phyloP scores from a whole-genome alignment of 1,284 basidiomycete genomes.

The Ustilago bromivora region DNA sequence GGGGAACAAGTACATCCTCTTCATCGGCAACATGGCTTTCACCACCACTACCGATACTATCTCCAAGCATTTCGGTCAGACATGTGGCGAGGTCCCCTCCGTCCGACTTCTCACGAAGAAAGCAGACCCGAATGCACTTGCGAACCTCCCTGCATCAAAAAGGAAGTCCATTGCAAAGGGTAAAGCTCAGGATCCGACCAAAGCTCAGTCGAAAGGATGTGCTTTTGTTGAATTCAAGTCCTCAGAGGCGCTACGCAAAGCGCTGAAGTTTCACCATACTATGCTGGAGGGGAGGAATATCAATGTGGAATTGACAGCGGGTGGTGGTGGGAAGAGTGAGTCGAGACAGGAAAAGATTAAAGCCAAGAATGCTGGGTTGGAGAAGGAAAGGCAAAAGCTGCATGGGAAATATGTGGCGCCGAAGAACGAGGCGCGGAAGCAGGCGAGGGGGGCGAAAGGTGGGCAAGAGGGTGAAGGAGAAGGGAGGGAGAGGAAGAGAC shows the following conservation, averaged over 20 bases:
- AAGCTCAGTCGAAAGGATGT: slow-evolving; percentile 62
- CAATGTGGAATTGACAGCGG: slow-evolving; percentile 68
- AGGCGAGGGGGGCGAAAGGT: slow-evolving; percentile 22
- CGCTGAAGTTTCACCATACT: slow-evolving; percentile 67
- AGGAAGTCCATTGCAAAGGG: slow-evolving; percentile 68
- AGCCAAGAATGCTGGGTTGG: slow-evolving; percentile 63
- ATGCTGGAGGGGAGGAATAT: slow-evolving; percentile 65
- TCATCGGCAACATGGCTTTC: slow-evolving; percentile 69
- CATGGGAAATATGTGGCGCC: slow-evolving; percentile 66
- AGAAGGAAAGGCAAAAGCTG: slow-evolving; percentile 63
- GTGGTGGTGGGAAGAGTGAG: slow-evolving; percentile 65
- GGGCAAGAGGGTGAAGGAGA: slow-evolving; percentile 21
- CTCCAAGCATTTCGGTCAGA: slow-evolving; percentile 59
- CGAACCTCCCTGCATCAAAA: slow-evolving; percentile 60
- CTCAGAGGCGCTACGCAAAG: slow-evolving; percentile 58
- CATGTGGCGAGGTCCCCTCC: slow-evolving; percentile 63
- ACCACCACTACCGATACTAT: slow-evolving; percentile 59
- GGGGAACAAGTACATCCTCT: slow-evolving; percentile 59
- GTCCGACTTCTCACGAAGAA: slow-evolving; percentile 66
- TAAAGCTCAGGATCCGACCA: slow-evolving; percentile 62
- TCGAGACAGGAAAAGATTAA: slow-evolving; percentile 64
- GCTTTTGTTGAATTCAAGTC: slow-evolving; percentile 67
- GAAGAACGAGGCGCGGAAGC: slow-evolving; percentile 57
- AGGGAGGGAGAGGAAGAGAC: slow-evolving; percentile 9
- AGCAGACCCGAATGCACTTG: slow-evolving; percentile 51